These are phyloP conservation scores for Coemansia sp. DNA, from an alignment of 192 early-diverging fungal species.

Conservation along the genomic window DNA sequence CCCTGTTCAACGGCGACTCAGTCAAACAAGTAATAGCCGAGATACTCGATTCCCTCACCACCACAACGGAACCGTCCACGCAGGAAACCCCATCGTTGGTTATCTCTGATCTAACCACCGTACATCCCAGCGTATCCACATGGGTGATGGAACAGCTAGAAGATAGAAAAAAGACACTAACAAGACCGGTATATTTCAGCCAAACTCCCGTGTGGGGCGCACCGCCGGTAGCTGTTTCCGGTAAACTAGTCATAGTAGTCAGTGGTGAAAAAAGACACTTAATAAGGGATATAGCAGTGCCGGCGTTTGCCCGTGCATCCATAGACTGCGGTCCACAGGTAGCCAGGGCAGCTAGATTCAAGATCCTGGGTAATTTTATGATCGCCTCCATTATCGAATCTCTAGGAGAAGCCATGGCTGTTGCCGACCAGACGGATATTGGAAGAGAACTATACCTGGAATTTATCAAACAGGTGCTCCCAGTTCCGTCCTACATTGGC, in stretches of 20 bases:
- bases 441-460: slow-evolving; percentile 56
- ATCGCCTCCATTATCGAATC: slow-evolving; percentile 60
- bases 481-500: slow-evolving; percentile 44
- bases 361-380: slow-evolving; percentile 73
- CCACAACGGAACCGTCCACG: not conserved
- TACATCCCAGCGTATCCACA: slow-evolving; percentile 49
- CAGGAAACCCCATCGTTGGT: slow-evolving; percentile 28
- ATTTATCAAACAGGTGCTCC: slow-evolving; percentile 58
- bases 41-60: slow-evolving; percentile 32
- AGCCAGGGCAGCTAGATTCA: slow-evolving; percentile 54
- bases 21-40: slow-evolving; percentile 51
- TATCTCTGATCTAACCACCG: slow-evolving; percentile 66
- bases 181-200: slow-evolving; percentile 29
- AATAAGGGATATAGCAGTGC: slow-evolving; percentile 20
- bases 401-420: slow-evolving; percentile 64
- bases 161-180: not conserved
- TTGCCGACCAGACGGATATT: slow-evolving; percentile 59
- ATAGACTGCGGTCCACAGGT: slow-evolving; percentile 60
- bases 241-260: slow-evolving; percentile 58
- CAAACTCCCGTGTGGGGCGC: slow-evolving; percentile 64
- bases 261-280: slow-evolving; percentile 29
- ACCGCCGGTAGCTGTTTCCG: slow-evolving; percentile 53
- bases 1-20: slow-evolving; percentile 63
- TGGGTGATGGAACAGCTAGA: slow-evolving; percentile 28
- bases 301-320: slow-evolving; percentile 46